Evolutionary conservation across 1,284 basidiomycete genomes (phyloP), one percentile per base, ranked within the genome.

Genomic region (Tylopilus orsonianus): DNA sequence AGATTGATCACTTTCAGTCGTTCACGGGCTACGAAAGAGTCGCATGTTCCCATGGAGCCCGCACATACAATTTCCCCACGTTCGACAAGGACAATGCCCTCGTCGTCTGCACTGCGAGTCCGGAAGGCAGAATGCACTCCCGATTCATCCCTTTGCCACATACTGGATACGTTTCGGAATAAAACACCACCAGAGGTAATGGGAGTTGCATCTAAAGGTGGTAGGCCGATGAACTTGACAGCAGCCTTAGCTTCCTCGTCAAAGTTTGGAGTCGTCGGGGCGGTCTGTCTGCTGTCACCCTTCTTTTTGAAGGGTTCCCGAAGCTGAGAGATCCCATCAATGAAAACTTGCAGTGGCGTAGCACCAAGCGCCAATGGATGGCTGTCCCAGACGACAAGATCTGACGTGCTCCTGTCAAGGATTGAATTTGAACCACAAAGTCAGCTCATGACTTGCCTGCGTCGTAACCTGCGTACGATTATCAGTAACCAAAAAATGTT

Each of bases 341-440:
- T 80, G 62, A 79, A 81, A 10, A 87, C 84, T 61, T 87, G 83
- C 29, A 69, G 79, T 60, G 80, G 93, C 59, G 79, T 89, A 58
- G 73, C 80, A 8, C 85, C 85, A 3, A 93, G 73, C 0, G 82
- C 71, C 23, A 95, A 76, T 0, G 92, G 92, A 67, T 93, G 91
- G 19, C 81, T 85, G 57, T 94, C 90, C 92, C 93, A 95, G 4
- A 95, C 75, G 14, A 93, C 90, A n/a, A 95, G 57, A 65, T 94
- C 88, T 82, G 49, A 68, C 60, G 62, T 29, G 2, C 3, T 23
- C 20, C 14, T 13, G 27, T 30, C 50, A 20, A 52, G 30, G 40
- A 45, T 37, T 5, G 23, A 23, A 2, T 5, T 8, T 26, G 12
- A 40, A 46, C 32, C 1, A 38, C 8, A 27, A 19, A 13, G 1